Base-by-base conservation (phyloP, 2,329 filamentous ascomycete genomes). In the Thelonectria rubi region DNA sequence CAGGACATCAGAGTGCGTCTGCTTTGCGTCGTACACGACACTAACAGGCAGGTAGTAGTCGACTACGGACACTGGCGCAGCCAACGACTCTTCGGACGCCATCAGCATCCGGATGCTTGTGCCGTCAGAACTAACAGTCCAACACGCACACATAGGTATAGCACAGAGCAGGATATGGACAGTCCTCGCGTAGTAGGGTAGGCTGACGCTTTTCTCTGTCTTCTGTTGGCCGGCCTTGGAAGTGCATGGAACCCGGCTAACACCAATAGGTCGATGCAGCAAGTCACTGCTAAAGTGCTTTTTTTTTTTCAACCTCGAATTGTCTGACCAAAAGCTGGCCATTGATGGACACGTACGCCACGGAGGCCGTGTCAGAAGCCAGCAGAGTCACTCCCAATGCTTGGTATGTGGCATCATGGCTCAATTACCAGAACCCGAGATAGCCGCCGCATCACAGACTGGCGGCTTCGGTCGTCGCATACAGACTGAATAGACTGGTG, bases 151-250 rank as follows among this genome's bases (percentile, higher is more conserved):
- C 49, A 21, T 12, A 7, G 24, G n/a, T 8, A 49, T 24, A 15
- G 39, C 50, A 53, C 39, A 43, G 37, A 43, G 10, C 42, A 45
- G 42, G 12, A 45, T 20, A 12, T 21, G 42, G 42, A 17, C 24
- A 43, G 9, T 12, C 49, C 11, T 42, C 20, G 8, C 37, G 42
- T 45, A 18, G 21, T 32, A 37, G 57, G 55, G 50, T 51, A 60
- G 57, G 57, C 57, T 60, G 57, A 60, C 57, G 43, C 39, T 50
- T 46, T 59, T 55, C 17, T 10, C 17, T 45, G 42, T 45, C 42
- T 17, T 21, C 42, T 12, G 17, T 21, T 20, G 42, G 5, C 39
- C 39, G 20, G 18, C 10, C 6, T 17, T 42, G 21, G 37, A 45
- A 40, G 37, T 40, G 37, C 24, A 30, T 30, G 24, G 5, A 7